A percentile compares a stretch with the other conserved stretches of the same genome.
These are phyloP conservation scores for Trypanosoma scelopori DNA, from an alignment of 208 protist genomes.

Conservation along the genomic window DNA sequence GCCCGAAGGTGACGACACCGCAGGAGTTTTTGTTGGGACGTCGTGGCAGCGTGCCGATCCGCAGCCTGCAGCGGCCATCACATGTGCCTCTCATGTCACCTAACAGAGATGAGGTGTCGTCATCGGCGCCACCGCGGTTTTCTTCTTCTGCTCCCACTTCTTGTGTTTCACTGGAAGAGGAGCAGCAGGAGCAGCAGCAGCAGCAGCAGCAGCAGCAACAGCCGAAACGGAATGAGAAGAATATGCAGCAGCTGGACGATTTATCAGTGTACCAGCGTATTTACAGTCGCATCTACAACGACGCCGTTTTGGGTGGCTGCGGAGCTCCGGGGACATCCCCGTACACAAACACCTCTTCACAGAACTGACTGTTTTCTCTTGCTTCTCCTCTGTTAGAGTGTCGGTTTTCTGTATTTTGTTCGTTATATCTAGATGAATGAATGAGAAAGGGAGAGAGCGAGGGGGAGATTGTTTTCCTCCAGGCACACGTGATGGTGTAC, in stretches of 20 bases:
- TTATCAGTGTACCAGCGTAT: conserved; percentile 28
- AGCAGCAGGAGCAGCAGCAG: neutral
- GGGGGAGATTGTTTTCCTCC: too few species aligned
- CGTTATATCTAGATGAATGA: neutral
- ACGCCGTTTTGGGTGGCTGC: neutral
- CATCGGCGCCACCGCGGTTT: neutral
- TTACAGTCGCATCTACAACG: conserved; percentile 31
- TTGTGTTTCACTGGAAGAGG: too few species aligned
- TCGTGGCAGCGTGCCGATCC: conserved; percentile 20
- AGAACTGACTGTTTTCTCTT: neutral
- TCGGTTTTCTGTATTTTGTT: conserved; percentile 14
- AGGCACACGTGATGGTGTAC: neutral
- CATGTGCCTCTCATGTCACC: conserved; percentile 24
- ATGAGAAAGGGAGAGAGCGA: too few species aligned
- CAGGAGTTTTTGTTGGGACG: conserved; percentile 23
- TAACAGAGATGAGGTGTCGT: neutral
- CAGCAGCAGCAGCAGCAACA: neutral
- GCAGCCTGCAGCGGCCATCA: conserved; percentile 31
- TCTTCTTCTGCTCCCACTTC: too few species aligned
- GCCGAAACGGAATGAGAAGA: neutral
- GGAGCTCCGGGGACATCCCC: conserved; percentile 2
- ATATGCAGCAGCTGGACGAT: neutral
- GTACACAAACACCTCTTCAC: conserved; percentile 3
- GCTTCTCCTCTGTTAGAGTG: neutral
- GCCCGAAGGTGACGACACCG: conserved; percentile 11